Evolutionary conservation across 2,329 filamentous ascomycete species (phyloP).

Genomic region (Hypomyces rosellus): DNA sequence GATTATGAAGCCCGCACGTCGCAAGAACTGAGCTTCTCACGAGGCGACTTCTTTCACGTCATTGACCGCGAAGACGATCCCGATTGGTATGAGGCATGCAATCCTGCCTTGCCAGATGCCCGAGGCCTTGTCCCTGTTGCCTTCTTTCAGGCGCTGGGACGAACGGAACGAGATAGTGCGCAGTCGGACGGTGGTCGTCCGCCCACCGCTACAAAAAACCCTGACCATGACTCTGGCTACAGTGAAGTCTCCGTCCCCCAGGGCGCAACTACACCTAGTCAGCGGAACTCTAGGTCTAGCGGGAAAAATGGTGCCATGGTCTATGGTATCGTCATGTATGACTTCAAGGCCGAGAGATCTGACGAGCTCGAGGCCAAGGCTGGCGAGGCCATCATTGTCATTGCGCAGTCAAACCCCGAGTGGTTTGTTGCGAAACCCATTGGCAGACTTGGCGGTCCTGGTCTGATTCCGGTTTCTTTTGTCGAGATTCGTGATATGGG

Average conservation of each 20-base stretch:
- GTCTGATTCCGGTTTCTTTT: conserved; percentile 92
- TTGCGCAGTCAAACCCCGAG: conserved; percentile 95
- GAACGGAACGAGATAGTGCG: conserved; percentile 83
- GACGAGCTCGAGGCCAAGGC: conserved; percentile 94
- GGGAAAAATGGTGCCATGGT: conserved; percentile 73
- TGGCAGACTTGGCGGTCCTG: conserved; percentile 87
- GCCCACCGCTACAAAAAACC: conserved; percentile 47
- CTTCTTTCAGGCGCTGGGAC: conserved; percentile 88
- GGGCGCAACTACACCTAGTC: conserved; percentile 24
- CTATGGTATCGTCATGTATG: conserved; percentile 94
- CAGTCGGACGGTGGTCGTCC: conserved; percentile 54
- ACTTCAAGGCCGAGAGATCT: conserved; percentile 90
- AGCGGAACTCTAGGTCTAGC: conserved; percentile 44
- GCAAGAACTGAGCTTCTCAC: conserved; percentile 83
- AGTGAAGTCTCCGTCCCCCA: conserved; percentile 22
- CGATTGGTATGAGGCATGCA: conserved; percentile 98
- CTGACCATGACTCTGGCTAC: conserved; percentile 89
- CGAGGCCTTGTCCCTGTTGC: conserved; percentile 88
- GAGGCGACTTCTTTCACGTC: conserved; percentile 97
- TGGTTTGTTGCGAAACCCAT: conserved; percentile 99
- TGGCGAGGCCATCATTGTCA: conserved; percentile 95
- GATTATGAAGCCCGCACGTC: conserved; percentile 73
- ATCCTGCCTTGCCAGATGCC: conserved; percentile 79
- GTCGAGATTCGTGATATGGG: conserved; percentile 95
- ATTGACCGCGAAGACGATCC: conserved; percentile 89